Conservation (phyloP, 2,329 filamentous ascomycete species). For the Colletotrichum higginsianum region DNA sequence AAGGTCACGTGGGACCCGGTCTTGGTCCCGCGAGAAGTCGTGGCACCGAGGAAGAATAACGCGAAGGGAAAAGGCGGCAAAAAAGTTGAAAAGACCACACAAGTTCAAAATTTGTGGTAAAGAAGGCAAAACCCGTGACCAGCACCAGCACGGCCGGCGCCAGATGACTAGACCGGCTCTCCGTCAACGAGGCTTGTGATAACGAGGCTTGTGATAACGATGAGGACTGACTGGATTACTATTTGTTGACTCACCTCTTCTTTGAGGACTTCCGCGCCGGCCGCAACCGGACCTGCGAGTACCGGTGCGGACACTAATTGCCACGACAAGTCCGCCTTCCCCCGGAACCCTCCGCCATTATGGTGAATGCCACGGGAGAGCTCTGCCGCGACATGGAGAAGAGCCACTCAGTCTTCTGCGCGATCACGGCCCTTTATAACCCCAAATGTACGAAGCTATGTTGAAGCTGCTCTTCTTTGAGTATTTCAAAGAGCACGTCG, state of each 20-base stretch:
- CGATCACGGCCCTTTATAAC: background rate
- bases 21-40: background rate
- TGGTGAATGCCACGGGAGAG: constrained; percentile 15
- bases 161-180: constrained; percentile 4
- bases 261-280: constrained; percentile 15
- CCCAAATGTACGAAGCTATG: background rate
- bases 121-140: background rate
- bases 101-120: background rate
- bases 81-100: background rate
- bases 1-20: constrained; percentile 5
- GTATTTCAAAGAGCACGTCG: constrained; percentile 5
- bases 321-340: constrained; percentile 23
- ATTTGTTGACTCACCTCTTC: constrained; percentile 13
- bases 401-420: constrained; percentile 3
- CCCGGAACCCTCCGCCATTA: constrained; percentile 3
- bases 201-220: background rate
- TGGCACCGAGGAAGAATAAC: constrained; percentile 18
- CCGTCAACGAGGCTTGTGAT: background rate
- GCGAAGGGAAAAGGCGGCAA: constrained; percentile 3
- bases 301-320: constrained; percentile 16
- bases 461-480: constrained; percentile 23
- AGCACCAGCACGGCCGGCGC: background rate
- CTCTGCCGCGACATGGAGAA: constrained; percentile 13
- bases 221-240: background rate
- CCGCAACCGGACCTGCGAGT: constrained; percentile 11